Conservation (phyloP, 306 rosid genomes). For the Castanea sativa region DNA sequence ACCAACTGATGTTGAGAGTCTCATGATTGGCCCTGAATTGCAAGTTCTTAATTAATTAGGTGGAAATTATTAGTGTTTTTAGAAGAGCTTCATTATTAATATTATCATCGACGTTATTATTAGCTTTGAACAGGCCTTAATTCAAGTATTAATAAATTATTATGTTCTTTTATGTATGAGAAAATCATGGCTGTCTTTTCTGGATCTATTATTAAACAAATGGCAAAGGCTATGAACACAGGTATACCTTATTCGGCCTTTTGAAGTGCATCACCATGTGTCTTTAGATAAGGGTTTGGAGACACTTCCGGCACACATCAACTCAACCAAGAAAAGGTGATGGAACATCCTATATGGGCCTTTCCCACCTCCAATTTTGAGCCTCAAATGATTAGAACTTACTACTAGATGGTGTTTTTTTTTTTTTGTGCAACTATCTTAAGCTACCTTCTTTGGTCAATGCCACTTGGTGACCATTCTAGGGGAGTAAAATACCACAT, state of each 20-base stretch:
- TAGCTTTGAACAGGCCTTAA: conserved; percentile 29
- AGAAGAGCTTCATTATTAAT: conserved; percentile 31
- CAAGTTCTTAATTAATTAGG: neutral
- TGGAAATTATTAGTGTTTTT: conserved; percentile 31
- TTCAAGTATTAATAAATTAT: conserved; percentile 12
- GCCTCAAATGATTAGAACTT: conserved; percentile 24
- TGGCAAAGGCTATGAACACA: conserved; percentile 29
- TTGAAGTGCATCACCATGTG: conserved; percentile 34
- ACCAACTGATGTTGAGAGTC: conserved; percentile 27
- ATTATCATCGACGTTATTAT: conserved; percentile 48
- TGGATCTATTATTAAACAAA: conserved; percentile 40
- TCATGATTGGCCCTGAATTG: conserved; percentile 12
- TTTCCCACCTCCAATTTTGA: conserved; percentile 7
- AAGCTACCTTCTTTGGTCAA: conserved; percentile 33
- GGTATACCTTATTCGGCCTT: conserved; percentile 41
- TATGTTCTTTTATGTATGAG: conserved; percentile 24
- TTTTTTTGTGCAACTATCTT: conserved; percentile 27
- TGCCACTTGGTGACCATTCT: conserved; percentile 21
- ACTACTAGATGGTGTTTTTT: neutral
- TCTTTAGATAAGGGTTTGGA: conserved; percentile 54
- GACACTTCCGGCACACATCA: conserved; percentile 38
- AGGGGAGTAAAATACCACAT: neutral
- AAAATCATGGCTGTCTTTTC: conserved; percentile 56
- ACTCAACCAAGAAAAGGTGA: neutral
- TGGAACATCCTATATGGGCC: neutral